Evolutionary conservation across 805 yeast species (phyloP), one percentile per base, ranked within the genome.

Genomic region (Candida lessepsii): DNA sequence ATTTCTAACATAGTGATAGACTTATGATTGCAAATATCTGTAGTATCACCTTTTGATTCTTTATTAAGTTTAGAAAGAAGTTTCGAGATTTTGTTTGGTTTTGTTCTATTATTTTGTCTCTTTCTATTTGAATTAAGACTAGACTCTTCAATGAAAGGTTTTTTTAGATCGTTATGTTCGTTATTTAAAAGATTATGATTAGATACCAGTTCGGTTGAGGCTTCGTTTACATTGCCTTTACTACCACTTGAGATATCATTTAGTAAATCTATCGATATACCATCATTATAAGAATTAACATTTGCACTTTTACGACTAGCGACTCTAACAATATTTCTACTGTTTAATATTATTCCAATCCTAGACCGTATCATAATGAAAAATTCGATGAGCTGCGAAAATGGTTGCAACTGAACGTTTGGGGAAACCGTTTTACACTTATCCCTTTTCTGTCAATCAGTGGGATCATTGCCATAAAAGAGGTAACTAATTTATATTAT

Each of bases 11-110:
- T 42, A 9, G 56, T 40, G 8, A 65, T 47, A 20, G 41, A 43
- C n/a, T 52, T 58, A 14, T 56, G 52, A 9, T 62, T 53, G 1
- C 67, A 59, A 9, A 16, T 29, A 42, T 65, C 71, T 2, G 40
- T 36, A 1, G 68, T 54, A 18, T 63, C 70, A 38, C 63, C 40
- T 42, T 61, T 63, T 2, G 61, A 57, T 42, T 49, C 61, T 33
- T 48, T 53, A 10, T 23, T 33, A 9, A 33, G 9, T 33, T 33
- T 33, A 3, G 28, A 11, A 2, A 33, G 29, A 9, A 49, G 19
- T 25, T 11, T 24, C n/a, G 35, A 9, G 20, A 21, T 21, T 9
- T 11, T 20, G 14, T 9, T 20, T 7, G 18, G 26, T 14, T 31
- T 30, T 5, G 23, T 10, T 30, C 19, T 30, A 5, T 5, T 11